These are phyloP conservation scores for Cyberlindnera suaveolens DNA, from an alignment of 805 yeast species.

Conservation along the genomic window DNA sequence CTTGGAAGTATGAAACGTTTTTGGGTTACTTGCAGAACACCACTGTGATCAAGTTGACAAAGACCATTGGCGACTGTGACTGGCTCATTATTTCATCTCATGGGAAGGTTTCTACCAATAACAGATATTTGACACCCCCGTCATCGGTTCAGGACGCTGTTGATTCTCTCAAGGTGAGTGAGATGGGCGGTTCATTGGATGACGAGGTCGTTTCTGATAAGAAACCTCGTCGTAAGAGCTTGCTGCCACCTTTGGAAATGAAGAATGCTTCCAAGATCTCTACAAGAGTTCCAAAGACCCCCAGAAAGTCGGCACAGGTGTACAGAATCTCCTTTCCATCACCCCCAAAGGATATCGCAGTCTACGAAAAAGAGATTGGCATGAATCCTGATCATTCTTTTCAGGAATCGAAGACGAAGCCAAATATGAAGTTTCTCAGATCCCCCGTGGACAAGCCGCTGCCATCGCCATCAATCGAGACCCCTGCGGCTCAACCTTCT, in stretches of 20 bases:
- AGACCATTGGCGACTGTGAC: conserved; percentile 33
- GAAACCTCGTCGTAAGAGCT: neutral
- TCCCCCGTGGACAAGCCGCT: conserved; percentile 7
- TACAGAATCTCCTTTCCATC: conserved; percentile 21
- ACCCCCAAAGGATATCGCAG: conserved; percentile 15
- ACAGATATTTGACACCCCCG: conserved; percentile 24
- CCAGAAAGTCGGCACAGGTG: conserved; percentile 6
- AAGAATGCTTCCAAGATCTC: neutral
- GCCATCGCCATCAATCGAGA: conserved; percentile 13
- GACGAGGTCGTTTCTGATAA: conserved; percentile 4
- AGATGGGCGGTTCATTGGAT: conserved; percentile 11
- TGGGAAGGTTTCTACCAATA: conserved; percentile 23
- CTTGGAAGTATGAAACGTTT: conserved; percentile 35
- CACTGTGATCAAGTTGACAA: conserved; percentile 29
- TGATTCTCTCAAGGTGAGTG: conserved; percentile 13
- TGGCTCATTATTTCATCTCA: conserved; percentile 32
- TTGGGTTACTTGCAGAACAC: conserved; percentile 30
- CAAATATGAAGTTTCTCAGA: neutral
- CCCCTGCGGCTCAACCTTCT: too few species aligned
- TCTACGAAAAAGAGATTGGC: conserved; percentile 11
- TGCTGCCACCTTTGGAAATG: neutral
- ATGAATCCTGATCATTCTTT: neutral
- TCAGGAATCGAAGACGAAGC: neutral
- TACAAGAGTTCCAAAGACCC: conserved; percentile 1
- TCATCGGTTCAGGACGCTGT: conserved; percentile 13